Evolutionary conservation across 2,329 filamentous ascomycete species (phyloP).

Genomic region (Ceratocystis harringtonii): DNA sequence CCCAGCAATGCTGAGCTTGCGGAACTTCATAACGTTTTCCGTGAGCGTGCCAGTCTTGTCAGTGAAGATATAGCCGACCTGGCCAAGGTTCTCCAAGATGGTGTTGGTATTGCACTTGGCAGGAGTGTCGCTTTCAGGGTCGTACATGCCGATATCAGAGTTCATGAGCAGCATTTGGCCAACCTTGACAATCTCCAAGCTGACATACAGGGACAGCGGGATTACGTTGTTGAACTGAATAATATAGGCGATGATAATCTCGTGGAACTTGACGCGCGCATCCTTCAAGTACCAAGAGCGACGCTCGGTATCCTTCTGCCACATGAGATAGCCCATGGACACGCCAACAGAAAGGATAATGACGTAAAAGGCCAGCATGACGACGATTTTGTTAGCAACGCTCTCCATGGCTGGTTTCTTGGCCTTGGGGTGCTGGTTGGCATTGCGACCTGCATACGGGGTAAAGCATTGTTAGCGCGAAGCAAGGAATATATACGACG

Average conservation of each 20-base stretch:
- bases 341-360: conserved; percentile 64
- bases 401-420: conserved; percentile 67
- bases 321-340: conserved; percentile 67
- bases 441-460: conserved; percentile 46
- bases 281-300: conserved; percentile 61
- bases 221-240: conserved; percentile 98
- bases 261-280: conserved; percentile 58
- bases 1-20: conserved; percentile 79
- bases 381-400: conserved; percentile 65
- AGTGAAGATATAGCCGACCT: conserved; percentile 80
- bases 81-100: conserved; percentile 84
- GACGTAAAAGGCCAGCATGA: conserved; percentile 68
- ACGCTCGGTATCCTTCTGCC: conserved; percentile 52
- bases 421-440: conserved; percentile 72
- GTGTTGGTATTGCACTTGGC: conserved; percentile 86
- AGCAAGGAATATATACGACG: neutral
- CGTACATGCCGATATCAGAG: conserved; percentile 78
- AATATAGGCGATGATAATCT: conserved; percentile 76
- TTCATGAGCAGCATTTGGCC: conserved; percentile 66
- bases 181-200: conserved; percentile 73
- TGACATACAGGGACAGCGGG: conserved; percentile 80
- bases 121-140: conserved; percentile 67
- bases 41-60: conserved; percentile 93
- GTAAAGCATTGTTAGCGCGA: neutral
- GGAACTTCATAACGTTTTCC: conserved; percentile 90